Base-by-base conservation (phyloP, 1,284 basidiomycete species). In the Ustilago tritici region DNA sequence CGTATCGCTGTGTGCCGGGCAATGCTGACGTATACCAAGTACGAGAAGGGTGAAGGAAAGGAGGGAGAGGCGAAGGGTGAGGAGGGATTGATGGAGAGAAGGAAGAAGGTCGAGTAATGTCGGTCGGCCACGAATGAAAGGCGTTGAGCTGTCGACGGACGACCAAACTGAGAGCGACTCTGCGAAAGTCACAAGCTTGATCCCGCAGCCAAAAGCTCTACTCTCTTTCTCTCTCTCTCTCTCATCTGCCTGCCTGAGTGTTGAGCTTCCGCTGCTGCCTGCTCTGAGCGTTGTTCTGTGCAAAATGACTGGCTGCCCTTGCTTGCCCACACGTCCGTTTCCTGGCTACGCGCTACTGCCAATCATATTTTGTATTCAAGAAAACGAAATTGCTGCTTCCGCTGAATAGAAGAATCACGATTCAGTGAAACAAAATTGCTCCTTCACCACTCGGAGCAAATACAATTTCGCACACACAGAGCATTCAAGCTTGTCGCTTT, bases 171-270 rank as follows among this genome's bases (percentile, higher is more conserved):
- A 12, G 17, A 35, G 52, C 19, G 9, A n/a, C 17, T 34, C 15
- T 7, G 53, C 38, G 35, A 55, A 55, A 55, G 53, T 55, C 53
- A 55, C 53, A 55, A 55, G 52, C 53, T 36, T 36, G 46, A 28
- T 56, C 55, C 49, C 49, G 49, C 49, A 50, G 49, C 31, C 43
- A 46, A 46, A 46, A 6, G 43, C 1, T 46, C 43, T 46, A 5
- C 28, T 57, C 31, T 54, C 35, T 9, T 23, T 34, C 52, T 53
- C 52, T 53, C 43, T 46, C 43, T 17, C 36, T 38, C 36, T 28
- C 49, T 15, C 23, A 28, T 28, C 23, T 28, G 23, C 23, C 23
- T 28, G 23, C 23, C 23, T 28, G 23, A 28, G 23, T 28, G 23
- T 28, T 28, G 23, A 3, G 23, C 23, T 28, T 28, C 23, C 23